Evolutionary conservation across 1,284 basidiomycete genomes (phyloP), one percentile per base, ranked within the genome.

Genomic region (Trametes polyzona): DNA sequence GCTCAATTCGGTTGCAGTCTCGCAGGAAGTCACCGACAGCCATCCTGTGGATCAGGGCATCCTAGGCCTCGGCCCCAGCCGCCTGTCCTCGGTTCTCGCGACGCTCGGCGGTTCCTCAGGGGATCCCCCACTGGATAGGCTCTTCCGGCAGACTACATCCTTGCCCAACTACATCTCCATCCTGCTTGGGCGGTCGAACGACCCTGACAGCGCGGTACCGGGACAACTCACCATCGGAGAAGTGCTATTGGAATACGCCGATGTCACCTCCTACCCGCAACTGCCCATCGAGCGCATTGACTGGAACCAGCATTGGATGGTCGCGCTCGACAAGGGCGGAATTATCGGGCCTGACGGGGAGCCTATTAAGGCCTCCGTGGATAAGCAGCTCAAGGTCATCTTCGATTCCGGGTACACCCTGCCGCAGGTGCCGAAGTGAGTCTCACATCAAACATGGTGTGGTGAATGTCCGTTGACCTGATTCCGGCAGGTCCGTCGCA

Each of bases 321-420:
- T 69, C 2, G 53, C 71, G 24, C 43, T 75, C 33, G 75, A 76
- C 57, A 63, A 60, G 37, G 57, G 72, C 43, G 74, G 73, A 3
- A 69, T 77, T 43, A 62, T 75, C 17, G 73, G 72, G 0, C 70
- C 74, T 2, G 71, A 80, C 44, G 79, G 78, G 16, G 41, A 74
- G 40, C 61, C 75, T 12, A 81, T 89, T 24, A 68, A 74, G 30
- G 67, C 75, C 19, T 74, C 76, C 3, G 73, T 78, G 52, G 71
- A 70, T 32, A 72, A 72, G 14, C 81, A 81, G 64, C 70, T 82
- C 6, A 83, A 81, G 2, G 82, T 79, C 21, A 74, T 88, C 10
- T 74, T 90, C 47, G 88, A 90, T 64, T 81, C 84, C 2, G 87
- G 87, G 0, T 89, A 86, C 66, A 80, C 83, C 0, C 69, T 88